Evolutionary conservation across 176 grass and related monocot genomes (phyloP), one percentile per base, ranked within the genome.

Genomic region (Puccinellia tenuiflora): DNA sequence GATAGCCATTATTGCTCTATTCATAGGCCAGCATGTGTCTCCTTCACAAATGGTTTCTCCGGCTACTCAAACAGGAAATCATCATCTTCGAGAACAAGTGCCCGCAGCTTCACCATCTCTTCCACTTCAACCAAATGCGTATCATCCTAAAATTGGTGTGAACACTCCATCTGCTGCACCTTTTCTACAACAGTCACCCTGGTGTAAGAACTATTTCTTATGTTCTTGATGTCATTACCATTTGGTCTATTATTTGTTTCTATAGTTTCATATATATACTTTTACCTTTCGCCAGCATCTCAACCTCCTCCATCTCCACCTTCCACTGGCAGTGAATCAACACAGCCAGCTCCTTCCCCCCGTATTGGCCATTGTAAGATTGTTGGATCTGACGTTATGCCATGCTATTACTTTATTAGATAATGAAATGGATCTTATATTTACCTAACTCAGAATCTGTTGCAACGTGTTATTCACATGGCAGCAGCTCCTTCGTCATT

Each of bases 31-130:
- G 38, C 38, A 13, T 61, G 20, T 57, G 17, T 21, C 35, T 29
- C 66, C 54, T 56, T 79, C 71, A 18, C 20, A 42, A 59, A 26
- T 65, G 75, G 72, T 79, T 79, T 73, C 81, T 72, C 71, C 71
- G 51, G 42, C 70, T 61, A 40, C 30, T 55, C 76, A 67, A 84
- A 56, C 0, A 16, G 18, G 79, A 16, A 82, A 77, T 78, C 64
- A 33, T 31, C 53, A 71, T 78, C 8, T 71, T 39, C 39, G 61
- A 38, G 10, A 60, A 21, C 62, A 83, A 78, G 73, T 83, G 22
- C 18, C 63, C 85, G 73, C 56, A 31, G 57, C 68, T 87, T 88
- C 68, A 43, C 42, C 84, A 76, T 81, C 77, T 89, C 31, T 31
- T 66, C 85, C 83, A 50, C 62, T 83, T 80, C 57, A 82, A 67